phyloP scores from a whole-genome alignment of 306 rosid species.

The Malus domestica region DNA sequence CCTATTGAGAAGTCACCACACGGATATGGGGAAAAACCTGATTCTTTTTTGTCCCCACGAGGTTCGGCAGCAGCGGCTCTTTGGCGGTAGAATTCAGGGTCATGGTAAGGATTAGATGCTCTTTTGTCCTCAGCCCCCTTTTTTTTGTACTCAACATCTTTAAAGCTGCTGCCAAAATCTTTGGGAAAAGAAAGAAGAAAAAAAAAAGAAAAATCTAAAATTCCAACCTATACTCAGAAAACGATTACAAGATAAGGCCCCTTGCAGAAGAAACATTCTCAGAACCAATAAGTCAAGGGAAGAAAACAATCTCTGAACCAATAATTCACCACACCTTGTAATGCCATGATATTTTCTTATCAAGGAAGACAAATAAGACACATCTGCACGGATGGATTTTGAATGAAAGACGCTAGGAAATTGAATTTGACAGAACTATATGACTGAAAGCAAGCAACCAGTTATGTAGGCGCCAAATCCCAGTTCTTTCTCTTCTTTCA shows the following conservation, averaged over 20 bases:
- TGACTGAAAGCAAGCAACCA: background rate
- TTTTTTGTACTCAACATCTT: conserved; percentile 33
- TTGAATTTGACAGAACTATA: background rate
- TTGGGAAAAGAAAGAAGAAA: background rate
- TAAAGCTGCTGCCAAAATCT: conserved; percentile 42
- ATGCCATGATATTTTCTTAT: background rate
- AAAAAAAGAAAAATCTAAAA: conserved; percentile 4
- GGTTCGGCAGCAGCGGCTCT: conserved; percentile 24
- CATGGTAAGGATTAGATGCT: conserved; percentile 67
- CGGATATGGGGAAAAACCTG: conserved; percentile 35
- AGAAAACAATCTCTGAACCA: background rate
- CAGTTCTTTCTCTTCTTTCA: too few species aligned
- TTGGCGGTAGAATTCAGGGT: conserved; percentile 35
- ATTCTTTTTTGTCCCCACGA: conserved; percentile 16
- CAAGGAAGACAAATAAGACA: background rate
- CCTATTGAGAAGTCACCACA: conserved; percentile 2
- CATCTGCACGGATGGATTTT: background rate
- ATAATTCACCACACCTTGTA: background rate
- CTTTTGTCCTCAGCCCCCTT: conserved; percentile 37
- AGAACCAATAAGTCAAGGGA: background rate
- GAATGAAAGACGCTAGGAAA: background rate
- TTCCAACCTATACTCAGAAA: conserved; percentile 7
- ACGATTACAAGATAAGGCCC: background rate
- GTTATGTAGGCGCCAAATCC: too few species aligned
- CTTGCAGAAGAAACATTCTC: background rate